These are phyloP conservation scores for Acanthamoeba sp. DNA, from an alignment of 208 protist genomes.

Conservation along the genomic window DNA sequence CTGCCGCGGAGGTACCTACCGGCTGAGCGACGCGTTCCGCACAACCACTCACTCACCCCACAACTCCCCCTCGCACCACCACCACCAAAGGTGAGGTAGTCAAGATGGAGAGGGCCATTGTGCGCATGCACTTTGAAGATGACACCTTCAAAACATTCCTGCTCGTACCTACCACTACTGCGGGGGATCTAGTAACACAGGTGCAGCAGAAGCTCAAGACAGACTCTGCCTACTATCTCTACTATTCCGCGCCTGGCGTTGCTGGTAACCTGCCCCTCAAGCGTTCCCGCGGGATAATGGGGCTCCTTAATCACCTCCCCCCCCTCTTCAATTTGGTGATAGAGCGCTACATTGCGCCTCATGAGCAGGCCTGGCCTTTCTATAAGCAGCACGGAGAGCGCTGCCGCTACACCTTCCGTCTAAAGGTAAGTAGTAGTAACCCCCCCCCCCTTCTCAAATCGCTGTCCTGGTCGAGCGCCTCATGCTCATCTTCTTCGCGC, in stretches of 20 bases:
- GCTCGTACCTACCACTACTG: conserved; percentile 34
- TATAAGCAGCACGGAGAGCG: conserved; percentile 33
- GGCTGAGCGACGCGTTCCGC: no score
- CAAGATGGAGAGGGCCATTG: conserved; percentile 56
- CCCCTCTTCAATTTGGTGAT: background rate
- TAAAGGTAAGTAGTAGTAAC: background rate
- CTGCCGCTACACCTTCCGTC: conserved; percentile 14
- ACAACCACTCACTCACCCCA: no score
- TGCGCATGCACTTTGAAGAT: conserved; percentile 70
- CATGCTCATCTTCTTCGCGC: no score
- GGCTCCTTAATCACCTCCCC: no score
- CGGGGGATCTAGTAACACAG: conserved; percentile 9
- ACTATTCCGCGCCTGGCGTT: conserved; percentile 12
- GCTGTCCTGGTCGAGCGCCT: no score
- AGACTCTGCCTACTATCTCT: background rate
- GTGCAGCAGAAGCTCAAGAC: conserved; percentile 49
- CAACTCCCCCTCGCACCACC: no score
- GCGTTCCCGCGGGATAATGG: no score
- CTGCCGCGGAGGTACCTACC: no score
- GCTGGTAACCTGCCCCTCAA: background rate
- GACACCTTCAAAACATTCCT: conserved; percentile 72
- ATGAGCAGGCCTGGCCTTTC: background rate
- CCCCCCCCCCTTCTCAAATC: background rate
- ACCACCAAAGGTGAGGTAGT: no score
- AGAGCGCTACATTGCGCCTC: background rate